Evolutionary conservation across 805 yeast species (phyloP), one percentile per base, ranked within the genome.

Genomic region (Hanseniaspora mollemarum): DNA sequence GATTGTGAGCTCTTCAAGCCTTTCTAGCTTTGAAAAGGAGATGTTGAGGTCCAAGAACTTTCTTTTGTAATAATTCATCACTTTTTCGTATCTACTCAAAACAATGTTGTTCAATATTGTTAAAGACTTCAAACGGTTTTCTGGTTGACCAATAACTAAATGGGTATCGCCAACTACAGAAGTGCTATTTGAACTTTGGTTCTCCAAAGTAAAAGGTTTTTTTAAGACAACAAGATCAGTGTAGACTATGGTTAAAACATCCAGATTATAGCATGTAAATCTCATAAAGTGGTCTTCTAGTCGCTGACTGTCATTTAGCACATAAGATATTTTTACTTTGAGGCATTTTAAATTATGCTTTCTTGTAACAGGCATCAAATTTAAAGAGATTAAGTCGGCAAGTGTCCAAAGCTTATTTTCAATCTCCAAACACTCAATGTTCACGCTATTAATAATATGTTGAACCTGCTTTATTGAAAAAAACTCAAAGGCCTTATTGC

Each of bases 331-430:
- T 33, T 21, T 31, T 9, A 48, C 10, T 15, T 25, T 32, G 6
- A 48, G n/a, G 4, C 8, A n/a, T 16, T 43, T 18, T 8, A 29
- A 28, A 2, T 21, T 19, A 24, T 13, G 26, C 2, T 31, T 26
- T 25, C n/a, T 21, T 25, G 24, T 36, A 19, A 28, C 21, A 25
- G 26, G 21, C 6, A 18, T 21, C 10, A 48, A 16, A 32, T 40
- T 40, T 13, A 48, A 33, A 3, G 45, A 35, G 2, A 48, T n/a
- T 3, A 48, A 10, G 9, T 32, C 31, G 2, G 33, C 15, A 10
- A 48, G 13, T n/a, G 51, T 32, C 51, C 51, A 48, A 3, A 4
- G 4, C 10, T 40, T 28, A 26, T 48, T 39, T 19, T 39, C 28
- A 3, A 48, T 41, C 9, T n/a, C n/a, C n/a, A 48, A 16, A 16